These are phyloP conservation scores for Eutrema yunnanense DNA, from an alignment of 345 rosid species.

Conservation along the genomic window DNA sequence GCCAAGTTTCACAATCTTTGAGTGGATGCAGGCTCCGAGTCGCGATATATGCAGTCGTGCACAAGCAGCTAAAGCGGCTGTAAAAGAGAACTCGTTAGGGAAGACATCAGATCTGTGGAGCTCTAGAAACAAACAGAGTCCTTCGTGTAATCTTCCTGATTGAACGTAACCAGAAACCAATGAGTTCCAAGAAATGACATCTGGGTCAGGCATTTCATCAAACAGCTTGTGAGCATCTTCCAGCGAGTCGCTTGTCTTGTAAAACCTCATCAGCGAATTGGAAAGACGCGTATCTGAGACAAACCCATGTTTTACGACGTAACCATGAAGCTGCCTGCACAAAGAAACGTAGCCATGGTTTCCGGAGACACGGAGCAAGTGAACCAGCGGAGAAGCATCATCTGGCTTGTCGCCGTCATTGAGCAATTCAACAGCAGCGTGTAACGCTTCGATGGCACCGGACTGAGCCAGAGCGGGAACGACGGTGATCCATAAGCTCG, in stretches of 20 bases:
- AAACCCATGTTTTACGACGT: conserved; percentile 54
- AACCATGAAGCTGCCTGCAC: conserved; percentile 56
- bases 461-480: conserved; percentile 26
- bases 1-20: conserved; percentile 52
- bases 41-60: conserved; percentile 35
- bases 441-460: conserved; percentile 23
- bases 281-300: conserved; percentile 46
- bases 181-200: conserved; percentile 72
- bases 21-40: conserved; percentile 52
- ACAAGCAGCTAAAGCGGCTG: conserved; percentile 59
- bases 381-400: conserved; percentile 37
- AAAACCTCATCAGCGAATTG: conserved; percentile 48
- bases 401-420: conserved; percentile 31
- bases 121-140: conserved; percentile 44
- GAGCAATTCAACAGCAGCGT: conserved; percentile 31
- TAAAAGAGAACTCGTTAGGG: conserved; percentile 56
- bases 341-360: conserved; percentile 40
- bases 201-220: conserved; percentile 70
- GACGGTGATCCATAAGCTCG: conserved; percentile 22
- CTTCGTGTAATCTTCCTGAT: conserved; percentile 42
- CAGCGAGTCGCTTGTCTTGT: conserved; percentile 31
- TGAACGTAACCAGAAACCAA: conserved; percentile 55
- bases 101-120: conserved; percentile 43
- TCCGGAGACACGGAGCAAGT: conserved; percentile 49
- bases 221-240: conserved; percentile 47